phyloP scores from a whole-genome alignment of 208 protist genomes.

The Wallacemonas sp. region DNA sequence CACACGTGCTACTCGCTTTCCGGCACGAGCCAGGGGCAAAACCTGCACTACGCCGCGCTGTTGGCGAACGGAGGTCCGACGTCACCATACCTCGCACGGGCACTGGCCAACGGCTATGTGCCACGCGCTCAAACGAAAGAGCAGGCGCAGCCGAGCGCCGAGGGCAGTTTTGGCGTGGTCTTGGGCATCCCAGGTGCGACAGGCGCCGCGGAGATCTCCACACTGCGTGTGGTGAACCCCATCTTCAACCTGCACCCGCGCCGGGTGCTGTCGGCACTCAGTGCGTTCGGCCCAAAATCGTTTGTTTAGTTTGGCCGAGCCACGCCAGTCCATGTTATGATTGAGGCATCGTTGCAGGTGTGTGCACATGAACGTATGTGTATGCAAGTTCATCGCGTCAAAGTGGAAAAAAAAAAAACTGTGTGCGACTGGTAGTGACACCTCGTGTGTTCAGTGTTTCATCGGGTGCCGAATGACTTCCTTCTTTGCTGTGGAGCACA shows the following conservation, averaged over 20 bases:
- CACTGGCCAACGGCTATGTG: conserved; percentile 43
- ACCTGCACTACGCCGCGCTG: conserved; percentile 57
- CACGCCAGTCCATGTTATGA: too few species aligned
- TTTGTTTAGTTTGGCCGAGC: conserved; percentile 47
- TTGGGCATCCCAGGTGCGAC: conserved; percentile 15
- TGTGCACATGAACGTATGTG: too few species aligned
- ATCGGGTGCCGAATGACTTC: too few species aligned
- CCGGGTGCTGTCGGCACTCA: conserved; percentile 43
- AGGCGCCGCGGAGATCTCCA: conserved; percentile 17
- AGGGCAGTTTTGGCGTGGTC: conserved; percentile 44
- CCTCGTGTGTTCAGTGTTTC: too few species aligned
- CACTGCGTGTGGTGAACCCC: conserved; percentile 56
- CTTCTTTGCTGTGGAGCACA: too few species aligned
- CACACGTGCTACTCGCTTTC: conserved; percentile 92
- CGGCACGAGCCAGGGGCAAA: conserved; percentile 78
- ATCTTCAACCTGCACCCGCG: conserved; percentile 74
- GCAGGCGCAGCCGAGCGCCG: background rate
- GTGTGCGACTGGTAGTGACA: too few species aligned
- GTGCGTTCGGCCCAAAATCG: conserved; percentile 36
- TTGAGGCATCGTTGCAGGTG: too few species aligned
- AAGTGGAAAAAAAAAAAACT: background rate
- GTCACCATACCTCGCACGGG: conserved; percentile 26
- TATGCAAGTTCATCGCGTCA: too few species aligned
- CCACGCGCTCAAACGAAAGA: conserved; percentile 18
- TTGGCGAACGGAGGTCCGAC: background rate